Evolutionary conservation across 2,329 filamentous ascomycete species (phyloP).

Genomic region (Nigrospora osmanthi): DNA sequence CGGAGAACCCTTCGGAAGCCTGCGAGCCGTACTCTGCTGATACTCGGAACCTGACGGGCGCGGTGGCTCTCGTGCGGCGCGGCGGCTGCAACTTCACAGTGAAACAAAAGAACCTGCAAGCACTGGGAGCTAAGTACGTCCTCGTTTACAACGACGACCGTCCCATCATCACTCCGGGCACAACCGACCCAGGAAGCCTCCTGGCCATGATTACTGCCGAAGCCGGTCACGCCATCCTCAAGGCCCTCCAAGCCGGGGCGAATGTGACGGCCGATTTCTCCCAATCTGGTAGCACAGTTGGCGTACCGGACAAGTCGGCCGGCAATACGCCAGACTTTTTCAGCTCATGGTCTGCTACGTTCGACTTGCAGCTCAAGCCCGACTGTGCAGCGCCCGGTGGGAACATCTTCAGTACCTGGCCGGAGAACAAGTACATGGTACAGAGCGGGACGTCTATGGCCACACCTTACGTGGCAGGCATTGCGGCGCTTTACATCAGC

Average conservation of each 20-base stretch:
- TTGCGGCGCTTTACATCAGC: slow-evolving; percentile 18
- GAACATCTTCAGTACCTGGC: slow-evolving; percentile 31
- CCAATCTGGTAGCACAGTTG: neutral
- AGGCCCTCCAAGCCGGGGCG: neutral
- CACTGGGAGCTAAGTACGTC: neutral
- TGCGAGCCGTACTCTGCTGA: neutral
- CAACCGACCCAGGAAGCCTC: slow-evolving; percentile 7
- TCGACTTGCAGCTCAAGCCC: slow-evolving; percentile 27
- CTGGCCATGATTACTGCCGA: neutral
- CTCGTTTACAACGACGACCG: neutral
- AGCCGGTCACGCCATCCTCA: slow-evolving; percentile 1
- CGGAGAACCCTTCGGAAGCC: neutral
- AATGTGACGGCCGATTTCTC: slow-evolving; percentile 2
- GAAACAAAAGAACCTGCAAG: neutral
- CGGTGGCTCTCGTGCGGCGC: neutral
- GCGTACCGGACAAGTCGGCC: slow-evolving; percentile 2
- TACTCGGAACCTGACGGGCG: neutral
- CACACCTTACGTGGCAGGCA: slow-evolving; percentile 28
- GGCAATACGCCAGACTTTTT: slow-evolving; percentile 8
- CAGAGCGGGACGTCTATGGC: slow-evolving; percentile 36
- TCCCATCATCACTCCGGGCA: neutral
- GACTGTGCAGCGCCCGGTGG: slow-evolving; percentile 26
- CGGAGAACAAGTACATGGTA: slow-evolving; percentile 21
- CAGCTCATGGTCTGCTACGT: slow-evolving; percentile 29
- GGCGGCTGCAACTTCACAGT: neutral